phyloP scores from a whole-genome alignment of 169 alveolate species.

The Plasmodium inui region DNA sequence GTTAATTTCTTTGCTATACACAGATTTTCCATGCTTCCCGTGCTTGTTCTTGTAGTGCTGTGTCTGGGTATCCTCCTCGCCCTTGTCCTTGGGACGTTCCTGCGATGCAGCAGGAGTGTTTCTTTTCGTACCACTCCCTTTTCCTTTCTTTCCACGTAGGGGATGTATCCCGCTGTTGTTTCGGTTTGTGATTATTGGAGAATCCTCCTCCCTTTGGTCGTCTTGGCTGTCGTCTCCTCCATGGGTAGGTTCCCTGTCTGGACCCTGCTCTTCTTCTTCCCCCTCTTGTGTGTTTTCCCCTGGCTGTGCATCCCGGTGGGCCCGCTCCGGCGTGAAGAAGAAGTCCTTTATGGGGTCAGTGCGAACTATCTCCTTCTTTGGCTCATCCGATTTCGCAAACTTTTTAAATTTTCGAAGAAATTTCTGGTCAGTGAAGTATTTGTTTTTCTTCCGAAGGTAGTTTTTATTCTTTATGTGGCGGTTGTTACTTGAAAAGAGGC shows the following conservation, averaged over 20 bases:
- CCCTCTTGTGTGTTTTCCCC: neutral
- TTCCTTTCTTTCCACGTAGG: neutral
- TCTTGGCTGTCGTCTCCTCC: neutral
- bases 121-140: neutral
- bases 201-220: neutral
- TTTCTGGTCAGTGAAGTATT: slow-evolving; percentile 57
- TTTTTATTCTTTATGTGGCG: slow-evolving; percentile 32
- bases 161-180: neutral
- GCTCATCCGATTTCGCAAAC: neutral
- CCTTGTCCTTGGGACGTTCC: neutral
- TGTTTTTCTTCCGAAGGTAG: slow-evolving; percentile 38
- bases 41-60: neutral
- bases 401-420: slow-evolving; percentile 65
- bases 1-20: slow-evolving; percentile 11
- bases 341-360: slow-evolving; percentile 62
- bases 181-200: neutral
- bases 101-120: neutral
- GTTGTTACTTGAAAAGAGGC: slow-evolving; percentile 16
- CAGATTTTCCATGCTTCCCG: neutral
- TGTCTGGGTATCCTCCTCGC: neutral
- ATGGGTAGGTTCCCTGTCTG: neutral
- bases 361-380: neutral
- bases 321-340: slow-evolving; percentile 38
- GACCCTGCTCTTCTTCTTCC: neutral
- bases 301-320: neutral